A percentile compares a stretch with the other conserved stretches of the same genome.
Evolutionary conservation across 148 eudicot genomes (phyloP).

Genomic region (Amaranthus cruentus): DNA sequence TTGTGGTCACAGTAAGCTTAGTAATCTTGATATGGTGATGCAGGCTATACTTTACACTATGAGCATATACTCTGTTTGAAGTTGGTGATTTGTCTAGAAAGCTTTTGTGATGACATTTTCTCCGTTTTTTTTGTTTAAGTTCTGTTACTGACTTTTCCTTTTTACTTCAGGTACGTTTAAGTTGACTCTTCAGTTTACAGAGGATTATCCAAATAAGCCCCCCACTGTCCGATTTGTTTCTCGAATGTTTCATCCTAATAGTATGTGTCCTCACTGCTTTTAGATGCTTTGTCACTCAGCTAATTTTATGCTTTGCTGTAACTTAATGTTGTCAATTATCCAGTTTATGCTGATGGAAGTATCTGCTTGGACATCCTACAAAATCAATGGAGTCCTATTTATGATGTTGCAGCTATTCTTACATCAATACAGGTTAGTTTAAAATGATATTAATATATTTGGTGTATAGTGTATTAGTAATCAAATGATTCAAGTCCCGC

Average conservation of each 20-base stretch:
- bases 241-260: constrained; percentile 67
- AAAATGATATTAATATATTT: background rate
- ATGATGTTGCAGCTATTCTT: constrained; percentile 66
- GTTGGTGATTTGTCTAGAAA: background rate
- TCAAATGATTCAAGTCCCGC: too few species aligned
- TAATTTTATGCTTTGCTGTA: constrained; percentile 2
- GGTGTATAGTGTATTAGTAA: background rate
- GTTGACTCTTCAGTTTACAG: constrained; percentile 52
- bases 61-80: background rate
- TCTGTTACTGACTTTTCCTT: constrained; percentile 5
- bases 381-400: constrained; percentile 71
- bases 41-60: background rate
- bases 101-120: background rate
- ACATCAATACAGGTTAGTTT: constrained; percentile 56
- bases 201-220: constrained; percentile 70
- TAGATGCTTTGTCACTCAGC: background rate
- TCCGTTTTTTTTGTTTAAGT: constrained; percentile 1
- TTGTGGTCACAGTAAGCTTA: too few species aligned
- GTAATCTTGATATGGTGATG: too few species aligned
- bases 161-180: constrained; percentile 50
- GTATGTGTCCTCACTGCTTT: constrained; percentile 30
- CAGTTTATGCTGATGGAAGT: constrained; percentile 72
- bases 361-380: constrained; percentile 64
- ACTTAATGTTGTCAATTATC: constrained; percentile 9
- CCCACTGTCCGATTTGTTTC: constrained; percentile 65